These are phyloP conservation scores for Linnemannia elongata DNA, from an alignment of 192 early-diverging fungal species.

Conservation along the genomic window DNA sequence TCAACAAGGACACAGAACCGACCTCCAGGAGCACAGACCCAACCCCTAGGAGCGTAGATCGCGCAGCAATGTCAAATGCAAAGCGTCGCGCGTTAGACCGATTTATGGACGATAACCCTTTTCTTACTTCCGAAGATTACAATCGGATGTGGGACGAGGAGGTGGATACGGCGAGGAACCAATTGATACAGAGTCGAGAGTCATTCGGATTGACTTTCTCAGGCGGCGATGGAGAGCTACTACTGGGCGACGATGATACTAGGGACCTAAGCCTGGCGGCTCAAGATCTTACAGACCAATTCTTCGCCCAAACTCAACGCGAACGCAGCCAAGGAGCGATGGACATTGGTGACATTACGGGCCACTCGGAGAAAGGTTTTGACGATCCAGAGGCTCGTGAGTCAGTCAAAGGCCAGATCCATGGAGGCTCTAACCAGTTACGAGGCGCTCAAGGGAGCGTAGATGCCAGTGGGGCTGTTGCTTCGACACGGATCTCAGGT, in stretches of 20 bases:
- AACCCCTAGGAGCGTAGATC: not conserved
- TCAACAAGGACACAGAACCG: not conserved
- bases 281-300: constrained; percentile 31
- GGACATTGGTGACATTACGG: constrained; percentile 34
- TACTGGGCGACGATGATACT: constrained; percentile 15
- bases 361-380: constrained; percentile 1
- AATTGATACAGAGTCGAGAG: not conserved
- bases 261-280: constrained; percentile 13
- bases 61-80: not conserved
- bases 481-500: not conserved
- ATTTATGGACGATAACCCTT: constrained; percentile 40
- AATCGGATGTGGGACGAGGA: constrained; percentile 43
- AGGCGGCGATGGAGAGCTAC: not conserved
- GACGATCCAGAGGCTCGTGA: not conserved
- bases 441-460: not conserved
- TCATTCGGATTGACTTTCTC: constrained; percentile 20
- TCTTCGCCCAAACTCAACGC: not conserved
- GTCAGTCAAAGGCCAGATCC: not conserved
- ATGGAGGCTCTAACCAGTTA: not conserved
- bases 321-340: not conserved
- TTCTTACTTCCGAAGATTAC: constrained; percentile 35
- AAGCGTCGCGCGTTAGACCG: constrained; percentile 19
- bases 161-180: constrained; percentile 5
- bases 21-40: not conserved
- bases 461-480: not conserved